Evolutionary conservation across 2,329 filamentous ascomycete genomes (phyloP).

Genomic region (Spiromastix sp.): DNA sequence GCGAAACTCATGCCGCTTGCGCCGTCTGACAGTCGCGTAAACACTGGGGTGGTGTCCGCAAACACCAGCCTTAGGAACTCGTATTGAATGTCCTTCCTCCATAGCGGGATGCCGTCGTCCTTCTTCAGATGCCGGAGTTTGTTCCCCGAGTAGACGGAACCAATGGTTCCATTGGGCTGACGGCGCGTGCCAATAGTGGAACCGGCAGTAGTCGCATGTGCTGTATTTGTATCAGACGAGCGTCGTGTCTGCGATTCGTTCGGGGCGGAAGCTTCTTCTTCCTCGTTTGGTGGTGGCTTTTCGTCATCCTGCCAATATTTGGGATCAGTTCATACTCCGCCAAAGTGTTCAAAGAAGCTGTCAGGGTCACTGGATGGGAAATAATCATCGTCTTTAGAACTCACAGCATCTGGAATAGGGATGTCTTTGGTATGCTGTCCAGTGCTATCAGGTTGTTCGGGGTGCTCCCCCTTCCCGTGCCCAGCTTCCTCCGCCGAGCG

Average conservation of each 20-base stretch:
- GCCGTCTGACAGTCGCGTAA: conserved; percentile 83
- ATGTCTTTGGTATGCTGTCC: too few relatives aligned
- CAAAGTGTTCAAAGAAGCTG: conserved; percentile 1
- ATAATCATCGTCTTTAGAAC: too few relatives aligned
- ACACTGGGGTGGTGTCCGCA: conserved; percentile 55
- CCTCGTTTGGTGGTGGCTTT: background rate
- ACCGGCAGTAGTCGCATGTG: conserved; percentile 26
- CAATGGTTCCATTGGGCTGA: conserved; percentile 55
- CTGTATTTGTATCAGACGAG: conserved; percentile 6
- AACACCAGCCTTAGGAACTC: conserved; percentile 55
- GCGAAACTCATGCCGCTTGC: conserved; percentile 70
- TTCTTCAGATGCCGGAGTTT: conserved; percentile 59
- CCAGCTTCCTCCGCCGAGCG: background rate
- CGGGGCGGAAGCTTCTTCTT: background rate
- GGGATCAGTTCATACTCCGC: background rate
- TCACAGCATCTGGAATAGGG: conserved; percentile 7
- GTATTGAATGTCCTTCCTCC: conserved; percentile 58
- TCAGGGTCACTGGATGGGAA: conserved; percentile 31
- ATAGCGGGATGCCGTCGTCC: conserved; percentile 55
- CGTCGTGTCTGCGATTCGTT: conserved; percentile 1
- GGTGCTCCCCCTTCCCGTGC: conserved; percentile 6
- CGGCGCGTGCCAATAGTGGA: conserved; percentile 43
- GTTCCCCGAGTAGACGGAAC: conserved; percentile 57
- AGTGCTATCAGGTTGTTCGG: conserved; percentile 5
- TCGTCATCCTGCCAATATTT: background rate